Evolutionary conservation across 495 filamentous ascomycete genomes (phyloP).

Genomic region (Physcia stellaris): DNA sequence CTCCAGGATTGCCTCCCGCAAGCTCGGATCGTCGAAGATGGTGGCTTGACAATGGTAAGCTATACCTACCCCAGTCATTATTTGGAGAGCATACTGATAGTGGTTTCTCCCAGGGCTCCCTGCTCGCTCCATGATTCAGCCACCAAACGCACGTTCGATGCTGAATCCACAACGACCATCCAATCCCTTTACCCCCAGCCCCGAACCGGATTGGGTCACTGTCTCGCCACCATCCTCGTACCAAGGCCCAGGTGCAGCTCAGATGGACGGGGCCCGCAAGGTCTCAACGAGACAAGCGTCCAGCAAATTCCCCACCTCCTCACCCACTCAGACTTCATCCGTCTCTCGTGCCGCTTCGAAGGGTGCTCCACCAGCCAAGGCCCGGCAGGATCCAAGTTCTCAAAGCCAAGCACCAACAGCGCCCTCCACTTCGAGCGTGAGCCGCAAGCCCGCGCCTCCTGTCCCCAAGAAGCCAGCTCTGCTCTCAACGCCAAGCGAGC

Average conservation of each 20-base stretch:
- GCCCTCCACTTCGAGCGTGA: conserved; percentile 4
- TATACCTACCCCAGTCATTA: too few species aligned
- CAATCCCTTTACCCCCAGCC: conserved; percentile 63
- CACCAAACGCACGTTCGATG: conserved; percentile 43
- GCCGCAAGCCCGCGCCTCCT: conserved; percentile 26
- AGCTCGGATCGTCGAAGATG: conserved; percentile 84
- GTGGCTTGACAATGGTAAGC: conserved; percentile 76
- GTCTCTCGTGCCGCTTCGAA: too few species aligned
- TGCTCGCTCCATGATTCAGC: conserved; percentile 54
- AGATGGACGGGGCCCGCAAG: conserved; percentile 8
- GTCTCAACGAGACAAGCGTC: too few species aligned
- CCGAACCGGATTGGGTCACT: conserved; percentile 67
- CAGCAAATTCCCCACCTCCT: too few species aligned
- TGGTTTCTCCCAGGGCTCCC: conserved; percentile 45
- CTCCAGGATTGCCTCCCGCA: conserved; percentile 70
- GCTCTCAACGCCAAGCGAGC: conserved; percentile 9
- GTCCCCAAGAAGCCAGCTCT: conserved; percentile 26
- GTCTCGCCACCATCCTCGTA: background rate
- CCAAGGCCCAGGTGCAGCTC: background rate
- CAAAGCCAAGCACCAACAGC: conserved; percentile 4
- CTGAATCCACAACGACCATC: conserved; percentile 59
- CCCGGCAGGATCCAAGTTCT: background rate
- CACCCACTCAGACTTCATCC: too few species aligned
- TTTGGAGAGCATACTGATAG: background rate
- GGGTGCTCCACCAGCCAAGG: too few species aligned